Evolutionary conservation across 2,329 filamentous ascomycete species (phyloP).

Genomic region (Cercospora sesami): DNA sequence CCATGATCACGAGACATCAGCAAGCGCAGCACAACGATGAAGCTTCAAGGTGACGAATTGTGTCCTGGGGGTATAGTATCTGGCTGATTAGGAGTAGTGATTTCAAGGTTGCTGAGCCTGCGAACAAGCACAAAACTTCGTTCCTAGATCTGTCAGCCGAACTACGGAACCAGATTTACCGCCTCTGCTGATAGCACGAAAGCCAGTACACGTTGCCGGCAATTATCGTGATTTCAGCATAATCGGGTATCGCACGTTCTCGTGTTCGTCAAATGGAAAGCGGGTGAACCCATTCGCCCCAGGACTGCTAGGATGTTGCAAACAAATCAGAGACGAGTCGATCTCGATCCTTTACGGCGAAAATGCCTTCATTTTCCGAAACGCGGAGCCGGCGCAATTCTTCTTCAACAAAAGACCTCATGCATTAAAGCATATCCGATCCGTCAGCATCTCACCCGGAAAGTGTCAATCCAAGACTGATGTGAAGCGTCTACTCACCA

Average conservation of each 20-base stretch:
- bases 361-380: background rate
- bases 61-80: background rate
- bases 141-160: constrained; percentile 2
- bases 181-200: background rate
- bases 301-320: background rate
- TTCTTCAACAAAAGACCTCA: background rate
- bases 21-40: background rate
- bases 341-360: background rate
- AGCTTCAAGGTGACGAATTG: background rate
- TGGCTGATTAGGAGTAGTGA: background rate
- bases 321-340: background rate
- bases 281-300: background rate
- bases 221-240: too few species aligned
- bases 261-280: too few species aligned
- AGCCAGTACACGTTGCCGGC: too few species aligned
- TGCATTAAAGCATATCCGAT: background rate
- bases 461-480: background rate
- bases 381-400: background rate
- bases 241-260: too few species aligned
- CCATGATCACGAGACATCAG: background rate
- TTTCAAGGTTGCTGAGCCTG: background rate
- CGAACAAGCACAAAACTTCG: background rate
- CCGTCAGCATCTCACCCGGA: background rate
- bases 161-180: background rate
- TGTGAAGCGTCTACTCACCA: background rate